These are phyloP conservation scores for Penicillium sp. DNA, from an alignment of 2,329 filamentous ascomycete genomes.

Conservation along the genomic window DNA sequence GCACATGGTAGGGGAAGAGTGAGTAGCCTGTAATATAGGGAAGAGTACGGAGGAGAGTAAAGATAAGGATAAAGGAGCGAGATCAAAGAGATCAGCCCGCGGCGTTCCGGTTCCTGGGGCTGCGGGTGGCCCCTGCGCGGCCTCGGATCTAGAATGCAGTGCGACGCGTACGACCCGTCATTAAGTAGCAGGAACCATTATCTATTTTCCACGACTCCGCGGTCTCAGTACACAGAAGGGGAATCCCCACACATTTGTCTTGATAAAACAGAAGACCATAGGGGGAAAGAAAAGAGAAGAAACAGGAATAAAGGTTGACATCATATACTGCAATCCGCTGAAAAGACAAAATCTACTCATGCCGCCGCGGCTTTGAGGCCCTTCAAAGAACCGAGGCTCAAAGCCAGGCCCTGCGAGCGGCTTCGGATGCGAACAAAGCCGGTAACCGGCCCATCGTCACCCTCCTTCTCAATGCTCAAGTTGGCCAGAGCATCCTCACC, in stretches of 20 bases:
- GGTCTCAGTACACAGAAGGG: too few relatives aligned
- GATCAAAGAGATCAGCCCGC: constrained; percentile 13
- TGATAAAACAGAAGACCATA: constrained; percentile 7
- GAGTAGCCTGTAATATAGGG: too few relatives aligned
- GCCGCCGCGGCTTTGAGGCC: constrained; percentile 71
- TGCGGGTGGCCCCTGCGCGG: constrained; percentile 16
- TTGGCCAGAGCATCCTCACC: constrained; percentile 98
- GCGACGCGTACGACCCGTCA: background rate
- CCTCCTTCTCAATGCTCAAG: constrained; percentile 95
- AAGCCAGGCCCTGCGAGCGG: constrained; percentile 87
- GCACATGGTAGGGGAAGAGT: constrained; percentile 11
- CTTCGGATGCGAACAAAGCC: constrained; percentile 98
- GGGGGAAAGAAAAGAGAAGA: constrained; percentile 16
- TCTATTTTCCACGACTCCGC: constrained; percentile 27
- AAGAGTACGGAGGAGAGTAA: constrained; percentile 6
- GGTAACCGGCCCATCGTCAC: constrained; percentile 89
- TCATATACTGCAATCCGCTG: constrained; percentile 32
- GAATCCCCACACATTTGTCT: constrained; percentile 35
- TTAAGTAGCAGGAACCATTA: constrained; percentile 20
- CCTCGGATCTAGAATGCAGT: constrained; percentile 11
- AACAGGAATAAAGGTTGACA: constrained; percentile 22
- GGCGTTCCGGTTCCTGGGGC: constrained; percentile 21
- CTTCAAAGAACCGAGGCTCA: constrained; percentile 92
- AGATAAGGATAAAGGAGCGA: constrained; percentile 12
- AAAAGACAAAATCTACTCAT: constrained; percentile 30